Evolutionary conservation across 306 rosid genomes (phyloP), one percentile per base, ranked within the genome.

Genomic region (Cercis canadensis): DNA sequence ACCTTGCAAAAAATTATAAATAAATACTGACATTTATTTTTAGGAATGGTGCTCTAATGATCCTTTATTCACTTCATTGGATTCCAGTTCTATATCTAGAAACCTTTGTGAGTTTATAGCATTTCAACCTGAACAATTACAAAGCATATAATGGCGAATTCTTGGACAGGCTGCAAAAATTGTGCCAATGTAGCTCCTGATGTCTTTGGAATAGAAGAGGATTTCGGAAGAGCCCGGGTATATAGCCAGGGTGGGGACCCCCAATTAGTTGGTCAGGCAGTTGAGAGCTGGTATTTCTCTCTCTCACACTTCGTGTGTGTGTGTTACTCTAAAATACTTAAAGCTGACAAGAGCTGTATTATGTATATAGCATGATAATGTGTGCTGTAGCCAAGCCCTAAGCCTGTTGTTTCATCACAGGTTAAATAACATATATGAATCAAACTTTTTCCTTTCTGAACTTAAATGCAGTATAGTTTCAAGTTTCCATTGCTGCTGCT

Each of bases 141-240:
- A 63, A 4, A 31, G 51, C 32, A 24, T 69, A 31, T 18, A 33
- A 8, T 64, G 56, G 61, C 37, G 32, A 67, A 36, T 66, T 16
- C 57, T 50, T 69, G 45, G 14, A 16, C 85, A 93, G 99, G 99
- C 49, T 94, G 99, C 86, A 94, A 89, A 80, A 94, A 89, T 64
- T 94, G 99, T 75, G 92, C 97, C 69, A 94, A 86, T 51, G 77
- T 91, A 5, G 89, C 92, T 43, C 79, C 92, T 1, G 87, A 81
- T 74, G 96, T 91, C 58, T 91, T 91, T 65, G 79, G 67, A 58
- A 94, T 94, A 29, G 99, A 94, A 70, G 99, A 94, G 59, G 97
- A 91, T 32, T 94, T 83, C 50, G 96, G 99, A 81, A 83, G 99
- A 83, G 99, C 99, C 54, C 81, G 99, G 57, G 99, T 70, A 9